Evolutionary conservation across 2,329 filamentous ascomycete genomes (phyloP).

Genomic region (Colletotrichum musae): DNA sequence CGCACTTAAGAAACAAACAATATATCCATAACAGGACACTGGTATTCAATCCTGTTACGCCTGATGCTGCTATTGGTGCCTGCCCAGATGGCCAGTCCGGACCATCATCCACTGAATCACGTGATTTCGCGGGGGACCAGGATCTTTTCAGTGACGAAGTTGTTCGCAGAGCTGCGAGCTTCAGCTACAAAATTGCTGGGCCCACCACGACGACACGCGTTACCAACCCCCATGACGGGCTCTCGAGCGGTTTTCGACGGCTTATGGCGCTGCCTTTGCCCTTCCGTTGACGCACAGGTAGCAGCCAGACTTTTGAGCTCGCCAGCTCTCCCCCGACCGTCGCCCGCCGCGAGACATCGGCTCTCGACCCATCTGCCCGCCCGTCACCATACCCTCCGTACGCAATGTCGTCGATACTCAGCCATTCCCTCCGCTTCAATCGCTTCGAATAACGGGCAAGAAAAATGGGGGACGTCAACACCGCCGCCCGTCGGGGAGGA

Average conservation of each 20-base stretch:
- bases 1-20: constrained; percentile 22
- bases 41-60: neutral
- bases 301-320: constrained; percentile 51
- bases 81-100: neutral
- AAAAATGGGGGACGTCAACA: neutral
- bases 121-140: constrained; percentile 11
- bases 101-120: constrained; percentile 3
- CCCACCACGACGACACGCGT: constrained; percentile 3
- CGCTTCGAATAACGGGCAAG: neutral
- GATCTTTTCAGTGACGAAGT: constrained; percentile 17
- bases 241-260: constrained; percentile 65
- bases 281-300: constrained; percentile 62
- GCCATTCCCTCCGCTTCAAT: neutral
- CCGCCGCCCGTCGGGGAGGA: constrained; percentile 27
- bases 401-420: constrained; percentile 22
- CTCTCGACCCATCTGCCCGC: constrained; percentile 6
- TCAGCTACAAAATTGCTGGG: neutral
- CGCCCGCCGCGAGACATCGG: constrained; percentile 15
- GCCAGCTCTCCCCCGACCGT: constrained; percentile 41
- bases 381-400: neutral
- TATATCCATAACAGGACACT: constrained; percentile 1
- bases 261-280: constrained; percentile 76
- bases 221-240: constrained; percentile 51
- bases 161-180: constrained; percentile 17
- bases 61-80: neutral